Conservation (phyloP, 768 basidiomycete species). For the Steccherinum ochraceum region DNA sequence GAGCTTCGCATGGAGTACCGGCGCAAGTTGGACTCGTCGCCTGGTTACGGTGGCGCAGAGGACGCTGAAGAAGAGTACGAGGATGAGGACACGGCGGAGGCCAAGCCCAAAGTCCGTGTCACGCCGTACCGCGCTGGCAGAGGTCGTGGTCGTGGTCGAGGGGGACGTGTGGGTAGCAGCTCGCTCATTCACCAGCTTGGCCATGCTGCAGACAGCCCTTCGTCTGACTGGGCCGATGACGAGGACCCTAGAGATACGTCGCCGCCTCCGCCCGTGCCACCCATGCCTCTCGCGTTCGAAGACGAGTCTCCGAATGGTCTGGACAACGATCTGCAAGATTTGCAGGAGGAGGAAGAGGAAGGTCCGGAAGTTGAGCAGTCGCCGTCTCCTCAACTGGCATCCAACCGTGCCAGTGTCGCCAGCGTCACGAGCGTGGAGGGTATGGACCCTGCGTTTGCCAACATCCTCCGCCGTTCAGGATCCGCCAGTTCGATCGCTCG, state of each 20-base stretch:
- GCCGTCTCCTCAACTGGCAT: constrained; percentile 34
- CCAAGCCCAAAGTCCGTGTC: constrained; percentile 31
- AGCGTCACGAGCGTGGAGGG: constrained; percentile 61
- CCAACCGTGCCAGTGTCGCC: constrained; percentile 36
- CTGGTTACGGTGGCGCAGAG: constrained; percentile 34
- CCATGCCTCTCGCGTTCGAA: constrained; percentile 29
- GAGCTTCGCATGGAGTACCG: constrained; percentile 66
- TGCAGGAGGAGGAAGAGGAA: constrained; percentile 36
- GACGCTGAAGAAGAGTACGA: constrained; percentile 41
- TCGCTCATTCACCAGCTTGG: constrained; percentile 61
- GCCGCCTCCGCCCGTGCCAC: constrained; percentile 26
- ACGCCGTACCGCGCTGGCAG: constrained; percentile 59
- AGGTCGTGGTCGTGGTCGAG: constrained; percentile 37
- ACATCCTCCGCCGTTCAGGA: constrained; percentile 56
- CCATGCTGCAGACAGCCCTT: constrained; percentile 46
- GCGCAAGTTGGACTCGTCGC: constrained; percentile 42
- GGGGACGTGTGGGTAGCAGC: constrained; percentile 39
- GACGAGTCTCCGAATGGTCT: constrained; percentile 33
- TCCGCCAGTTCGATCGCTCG: constrained; percentile 36
- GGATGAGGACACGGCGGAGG: constrained; percentile 31
- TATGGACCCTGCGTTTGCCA: constrained; percentile 84
- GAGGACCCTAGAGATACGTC: constrained; percentile 16
- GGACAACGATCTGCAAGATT: neutral
- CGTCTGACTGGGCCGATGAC: constrained; percentile 42
- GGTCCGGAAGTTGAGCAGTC: constrained; percentile 27